Evolutionary conservation across 2,329 filamentous ascomycete genomes (phyloP).

Genomic region (Trichophyton simii): DNA sequence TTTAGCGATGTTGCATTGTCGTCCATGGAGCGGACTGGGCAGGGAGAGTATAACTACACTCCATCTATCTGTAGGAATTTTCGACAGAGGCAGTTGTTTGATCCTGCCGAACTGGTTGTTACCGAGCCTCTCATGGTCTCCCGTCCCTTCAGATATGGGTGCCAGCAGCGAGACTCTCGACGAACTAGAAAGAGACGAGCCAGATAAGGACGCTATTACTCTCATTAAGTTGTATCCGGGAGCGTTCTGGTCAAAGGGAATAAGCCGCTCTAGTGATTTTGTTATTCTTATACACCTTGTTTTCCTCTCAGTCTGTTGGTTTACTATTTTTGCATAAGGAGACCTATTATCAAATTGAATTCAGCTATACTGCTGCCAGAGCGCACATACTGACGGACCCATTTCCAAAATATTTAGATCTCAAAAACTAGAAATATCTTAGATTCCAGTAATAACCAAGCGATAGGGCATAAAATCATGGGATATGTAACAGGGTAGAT

Average conservation of each 20-base stretch:
- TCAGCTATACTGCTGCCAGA: no score
- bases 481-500: not conserved
- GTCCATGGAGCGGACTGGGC: not conserved
- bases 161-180: not conserved
- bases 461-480: not conserved
- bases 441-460: not conserved
- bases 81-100: not conserved
- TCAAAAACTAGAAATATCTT: not conserved
- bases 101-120: not conserved
- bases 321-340: no score
- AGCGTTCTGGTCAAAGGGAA: no score
- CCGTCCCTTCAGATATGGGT: not conserved
- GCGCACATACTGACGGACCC: no score
- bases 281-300: no score
- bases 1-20: not conserved
- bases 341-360: no score
- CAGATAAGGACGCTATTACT: not conserved
- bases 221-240: no score
- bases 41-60: not conserved
- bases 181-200: not conserved
- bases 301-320: no score
- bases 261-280: no score
- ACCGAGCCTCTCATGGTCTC: not conserved
- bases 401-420: not conserved
- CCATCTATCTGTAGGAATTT: not conserved